Percentiles rank a stretch among this genome's conserved stretches.
phyloP scores from a whole-genome alignment of 2,329 filamentous ascomycete genomes.

The Pseudogymnoascus sp. region DNA sequence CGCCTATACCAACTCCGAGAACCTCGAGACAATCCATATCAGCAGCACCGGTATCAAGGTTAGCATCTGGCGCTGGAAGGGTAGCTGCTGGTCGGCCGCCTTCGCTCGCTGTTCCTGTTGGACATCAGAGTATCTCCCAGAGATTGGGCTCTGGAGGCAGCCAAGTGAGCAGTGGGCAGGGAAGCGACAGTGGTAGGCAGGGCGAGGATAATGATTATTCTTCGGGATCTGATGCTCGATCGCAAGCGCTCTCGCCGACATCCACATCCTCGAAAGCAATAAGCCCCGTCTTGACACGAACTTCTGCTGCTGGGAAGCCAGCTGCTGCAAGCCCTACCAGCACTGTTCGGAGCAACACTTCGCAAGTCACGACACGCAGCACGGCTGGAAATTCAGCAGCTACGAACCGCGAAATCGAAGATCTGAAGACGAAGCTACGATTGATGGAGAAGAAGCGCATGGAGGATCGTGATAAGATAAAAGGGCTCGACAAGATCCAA shows the following conservation, averaged over 20 bases:
- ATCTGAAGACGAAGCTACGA: slow-evolving; percentile 78
- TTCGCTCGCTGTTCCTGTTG: slow-evolving; percentile 13
- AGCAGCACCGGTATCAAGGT: slow-evolving; percentile 27
- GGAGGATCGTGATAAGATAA: slow-evolving; percentile 80
- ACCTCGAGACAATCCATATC: slow-evolving; percentile 32
- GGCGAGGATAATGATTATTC: slow-evolving; percentile 27
- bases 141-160: slow-evolving; percentile 24
- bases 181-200: slow-evolving; percentile 27
- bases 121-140: slow-evolving; percentile 14
- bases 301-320: slow-evolving; percentile 17
- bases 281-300: slow-evolving; percentile 23
- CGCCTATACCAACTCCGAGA: slow-evolving; percentile 30
- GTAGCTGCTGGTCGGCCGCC: slow-evolving; percentile 21
- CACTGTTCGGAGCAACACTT: slow-evolving; percentile 15
- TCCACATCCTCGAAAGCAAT: slow-evolving; percentile 16
- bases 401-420: slow-evolving; percentile 59
- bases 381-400: slow-evolving; percentile 22
- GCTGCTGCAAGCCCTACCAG: slow-evolving; percentile 16
- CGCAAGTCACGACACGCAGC: slow-evolving; percentile 19
- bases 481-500: slow-evolving; percentile 66
- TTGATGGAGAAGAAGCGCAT: slow-evolving; percentile 78
- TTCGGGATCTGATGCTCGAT: slow-evolving; percentile 25
- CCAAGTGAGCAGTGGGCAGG: slow-evolving; percentile 23
- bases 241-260: slow-evolving; percentile 21
- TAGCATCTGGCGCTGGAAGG: slow-evolving; percentile 19